These are phyloP conservation scores for Phylloporus arenicola DNA, from an alignment of 768 basidiomycete species.

Conservation along the genomic window DNA sequence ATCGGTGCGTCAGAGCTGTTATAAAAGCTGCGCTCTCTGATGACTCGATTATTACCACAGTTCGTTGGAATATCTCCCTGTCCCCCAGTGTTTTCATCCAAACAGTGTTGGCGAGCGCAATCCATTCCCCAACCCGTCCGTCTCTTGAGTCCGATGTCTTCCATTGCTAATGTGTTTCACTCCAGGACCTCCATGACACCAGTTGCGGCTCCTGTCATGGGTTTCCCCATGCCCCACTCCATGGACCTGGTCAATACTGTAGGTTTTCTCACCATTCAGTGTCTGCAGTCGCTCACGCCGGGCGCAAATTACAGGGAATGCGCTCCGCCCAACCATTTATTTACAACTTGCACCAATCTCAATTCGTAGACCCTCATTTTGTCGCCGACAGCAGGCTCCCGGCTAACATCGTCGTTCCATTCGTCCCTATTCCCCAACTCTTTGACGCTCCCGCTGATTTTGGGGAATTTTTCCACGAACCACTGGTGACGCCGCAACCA, in stretches of 20 bases:
- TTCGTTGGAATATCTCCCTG: background rate
- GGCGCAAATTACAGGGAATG: conserved; percentile 8
- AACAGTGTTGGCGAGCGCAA: conserved; percentile 1
- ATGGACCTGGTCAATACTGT: conserved; percentile 3
- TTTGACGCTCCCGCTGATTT: background rate
- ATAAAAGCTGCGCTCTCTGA: conserved; percentile 8
- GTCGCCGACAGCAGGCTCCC: background rate
- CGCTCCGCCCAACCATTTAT: background rate
- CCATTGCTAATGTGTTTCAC: background rate
- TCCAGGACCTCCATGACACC: conserved; percentile 7
- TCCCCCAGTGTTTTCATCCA: background rate
- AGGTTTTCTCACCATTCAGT: background rate
- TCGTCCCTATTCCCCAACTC: background rate
- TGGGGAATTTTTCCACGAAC: background rate
- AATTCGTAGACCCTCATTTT: background rate
- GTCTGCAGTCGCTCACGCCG: background rate
- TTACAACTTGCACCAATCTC: background rate
- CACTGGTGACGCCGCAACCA: conserved; percentile 7
- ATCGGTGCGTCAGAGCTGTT: conserved; percentile 9
- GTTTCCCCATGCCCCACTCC: background rate
- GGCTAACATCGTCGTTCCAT: background rate
- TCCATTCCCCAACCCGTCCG: conserved; percentile 2
- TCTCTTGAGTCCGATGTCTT: background rate
- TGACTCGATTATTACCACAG: conserved; percentile 13
- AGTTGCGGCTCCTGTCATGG: background rate